Base-by-base conservation (phyloP, 805 yeast species). In the Babjeviella inositovora region DNA sequence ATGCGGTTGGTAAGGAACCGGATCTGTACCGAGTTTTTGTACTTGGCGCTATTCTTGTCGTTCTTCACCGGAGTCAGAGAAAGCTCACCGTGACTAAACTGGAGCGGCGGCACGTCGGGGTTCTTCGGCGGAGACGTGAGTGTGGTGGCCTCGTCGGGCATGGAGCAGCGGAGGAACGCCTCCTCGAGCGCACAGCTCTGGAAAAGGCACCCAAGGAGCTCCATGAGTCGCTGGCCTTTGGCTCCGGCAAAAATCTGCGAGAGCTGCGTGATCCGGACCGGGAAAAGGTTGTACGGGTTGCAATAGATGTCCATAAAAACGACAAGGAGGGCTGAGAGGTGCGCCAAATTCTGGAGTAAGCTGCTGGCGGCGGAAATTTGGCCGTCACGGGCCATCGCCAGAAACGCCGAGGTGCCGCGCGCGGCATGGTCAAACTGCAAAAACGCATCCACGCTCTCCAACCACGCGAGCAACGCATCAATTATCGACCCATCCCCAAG, bases 111-210 rank as follows among this genome's bases (percentile, higher is more conserved):
- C 10, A 43, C 35, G 7, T 50, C 53, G 10, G 32, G 41, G 9
- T 38, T 38, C 3, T 39, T 43, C 2, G 36, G 47, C 25, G 33
- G 33, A 12, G 53, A 59, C 0, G 75, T 62, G 14, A 57, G 57
- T 17, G 50, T 53, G 5, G 60, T 56, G 7, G 60, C 61, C 4
- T 41, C 45, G 1, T 41, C 41, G 0, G 81, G 79, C 26, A 69
- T 50, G 3, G 39, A 31, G 0, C 59, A 34, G 17, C 73, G 59
- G 5, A 74, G 34, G 4, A 52, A 34, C 25, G 60, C 58, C 31
- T 75, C 85, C 41, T 76, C 90, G 8, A 62, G 30, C 0, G 67
- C 50, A 10, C 62, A 45, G 28, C 74, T 53, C 27, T 62, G 49
- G 24, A 66, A 54, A n/a, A 75, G 38, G 14, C 38, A 25, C 1